Percentiles rank a stretch among this genome's conserved stretches.
These are phyloP conservation scores for Ascochyta rabiei DNA, from an alignment of 2,329 filamentous ascomycete species.

Conservation along the genomic window DNA sequence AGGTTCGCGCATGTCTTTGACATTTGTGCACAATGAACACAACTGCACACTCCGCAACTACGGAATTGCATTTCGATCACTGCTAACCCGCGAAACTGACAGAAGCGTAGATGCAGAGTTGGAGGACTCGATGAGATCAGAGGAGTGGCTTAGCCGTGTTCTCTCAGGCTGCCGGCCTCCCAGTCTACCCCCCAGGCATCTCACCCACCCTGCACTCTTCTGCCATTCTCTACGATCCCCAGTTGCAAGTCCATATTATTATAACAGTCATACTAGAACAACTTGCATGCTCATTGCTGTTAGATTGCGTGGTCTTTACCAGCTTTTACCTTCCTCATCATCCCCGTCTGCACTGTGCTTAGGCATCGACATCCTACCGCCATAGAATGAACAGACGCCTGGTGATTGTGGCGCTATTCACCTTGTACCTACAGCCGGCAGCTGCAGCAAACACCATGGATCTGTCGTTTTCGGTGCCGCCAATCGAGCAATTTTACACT, in stretches of 20 bases:
- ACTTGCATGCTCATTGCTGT: conserved; percentile 4
- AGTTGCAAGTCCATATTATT: neutral
- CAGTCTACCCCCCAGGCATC: conserved; percentile 13
- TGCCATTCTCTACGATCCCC: neutral
- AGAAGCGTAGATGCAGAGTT: conserved; percentile 27
- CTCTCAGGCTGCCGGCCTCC: conserved; percentile 35
- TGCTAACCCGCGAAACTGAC: conserved; percentile 33
- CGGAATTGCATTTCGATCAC: conserved; percentile 30
- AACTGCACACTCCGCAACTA: conserved; percentile 24
- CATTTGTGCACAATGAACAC: conserved; percentile 29
- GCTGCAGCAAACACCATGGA: conserved; percentile 38
- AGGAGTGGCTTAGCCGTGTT: conserved; percentile 37
- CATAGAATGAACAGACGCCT: conserved; percentile 41
- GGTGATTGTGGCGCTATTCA: conserved; percentile 32
- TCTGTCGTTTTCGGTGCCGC: conserved; percentile 21
- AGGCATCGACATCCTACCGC: conserved; percentile 29
- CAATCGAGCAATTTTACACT: conserved; percentile 31
- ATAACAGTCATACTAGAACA: neutral
- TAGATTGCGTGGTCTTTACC: neutral
- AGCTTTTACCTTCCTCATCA: conserved; percentile 16
- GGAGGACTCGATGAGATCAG: conserved; percentile 23
- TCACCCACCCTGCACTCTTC: conserved; percentile 8
- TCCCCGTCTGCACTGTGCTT: conserved; percentile 16
- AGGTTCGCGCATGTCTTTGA: conserved; percentile 33
- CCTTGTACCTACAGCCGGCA: conserved; percentile 34